phyloP scores from a whole-genome alignment of 257 asterid species.

The Verbena officinalis region DNA sequence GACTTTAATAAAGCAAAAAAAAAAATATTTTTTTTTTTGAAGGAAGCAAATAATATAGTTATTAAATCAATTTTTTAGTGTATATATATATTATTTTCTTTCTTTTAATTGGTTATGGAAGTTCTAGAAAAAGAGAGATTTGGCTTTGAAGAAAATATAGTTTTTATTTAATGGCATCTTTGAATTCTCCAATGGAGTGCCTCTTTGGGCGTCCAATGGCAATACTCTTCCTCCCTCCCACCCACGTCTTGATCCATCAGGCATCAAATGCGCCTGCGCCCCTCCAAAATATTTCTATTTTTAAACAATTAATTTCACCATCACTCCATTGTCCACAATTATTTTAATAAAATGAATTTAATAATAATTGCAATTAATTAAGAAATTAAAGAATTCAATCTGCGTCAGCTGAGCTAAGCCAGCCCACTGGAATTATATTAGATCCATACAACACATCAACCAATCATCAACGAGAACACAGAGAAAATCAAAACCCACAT shows the following conservation, averaged over 20 bases:
- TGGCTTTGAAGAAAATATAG: no score
- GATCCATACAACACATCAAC: constrained; percentile 44
- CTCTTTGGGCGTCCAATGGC: constrained; percentile 32
- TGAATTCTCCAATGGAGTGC: constrained; percentile 24
- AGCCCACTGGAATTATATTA: constrained; percentile 41
- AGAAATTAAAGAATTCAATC: constrained; percentile 1
- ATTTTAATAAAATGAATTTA: not conserved
- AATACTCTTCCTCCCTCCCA: not conserved
- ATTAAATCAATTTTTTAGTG: no score
- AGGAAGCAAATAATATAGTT: no score
- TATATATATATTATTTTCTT: no score
- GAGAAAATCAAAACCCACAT: not conserved
- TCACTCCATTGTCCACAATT: constrained; percentile 15
- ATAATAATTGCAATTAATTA: not conserved
- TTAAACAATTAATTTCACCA: constrained; percentile 24
- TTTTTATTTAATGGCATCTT: not conserved
- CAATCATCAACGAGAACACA: not conserved
- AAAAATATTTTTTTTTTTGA: no score
- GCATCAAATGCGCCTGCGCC: constrained; percentile 29
- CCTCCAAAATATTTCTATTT: not conserved
- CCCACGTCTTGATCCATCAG: constrained; percentile 26
- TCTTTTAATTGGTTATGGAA: no score
- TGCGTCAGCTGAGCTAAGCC: constrained; percentile 33
- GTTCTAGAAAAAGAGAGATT: no score
- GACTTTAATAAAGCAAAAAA: no score